Conservation (phyloP, 2,329 filamentous ascomycete genomes). For the Trichophyton simii region DNA sequence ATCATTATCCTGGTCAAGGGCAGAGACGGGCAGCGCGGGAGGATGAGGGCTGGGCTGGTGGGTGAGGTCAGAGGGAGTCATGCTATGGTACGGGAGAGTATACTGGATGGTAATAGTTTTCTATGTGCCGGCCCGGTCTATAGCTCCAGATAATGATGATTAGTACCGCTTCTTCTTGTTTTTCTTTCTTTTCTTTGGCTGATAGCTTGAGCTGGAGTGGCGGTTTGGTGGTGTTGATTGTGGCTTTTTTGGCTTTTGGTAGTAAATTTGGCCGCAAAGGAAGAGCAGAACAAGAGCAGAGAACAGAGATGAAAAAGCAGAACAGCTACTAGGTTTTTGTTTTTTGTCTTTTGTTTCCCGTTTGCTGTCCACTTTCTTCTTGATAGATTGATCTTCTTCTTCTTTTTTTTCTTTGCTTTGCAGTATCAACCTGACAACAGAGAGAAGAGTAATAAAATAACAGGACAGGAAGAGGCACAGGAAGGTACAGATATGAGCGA, state of each 20-base stretch:
- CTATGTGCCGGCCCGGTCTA: neutral
- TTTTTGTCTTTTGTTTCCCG: neutral
- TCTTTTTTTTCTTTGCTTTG: neutral
- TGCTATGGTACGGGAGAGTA: conserved; percentile 4
- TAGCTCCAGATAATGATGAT: neutral
- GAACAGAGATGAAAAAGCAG: neutral
- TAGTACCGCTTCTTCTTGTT: neutral
- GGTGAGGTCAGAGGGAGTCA: conserved; percentile 3
- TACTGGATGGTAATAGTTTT: conserved; percentile 1
- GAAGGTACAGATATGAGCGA: neutral
- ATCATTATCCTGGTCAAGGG: neutral
- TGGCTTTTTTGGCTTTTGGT: neutral
- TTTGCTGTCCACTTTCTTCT: neutral
- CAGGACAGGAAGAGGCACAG: neutral
- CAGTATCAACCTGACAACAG: neutral
- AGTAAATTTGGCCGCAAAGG: neutral
- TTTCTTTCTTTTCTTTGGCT: neutral
- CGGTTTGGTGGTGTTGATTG: neutral
- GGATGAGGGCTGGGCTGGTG: neutral
- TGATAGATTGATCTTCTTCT: neutral
- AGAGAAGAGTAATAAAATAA: neutral
- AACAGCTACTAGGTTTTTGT: conserved; percentile 1
- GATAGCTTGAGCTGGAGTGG: neutral
- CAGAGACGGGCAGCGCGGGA: neutral
- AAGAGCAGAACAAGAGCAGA: neutral